Percentiles rank a stretch among this genome's conserved stretches.
Evolutionary conservation across 23 red algal genomes (phyloP).

Genomic region (Gracilaria vermiculophylla): DNA sequence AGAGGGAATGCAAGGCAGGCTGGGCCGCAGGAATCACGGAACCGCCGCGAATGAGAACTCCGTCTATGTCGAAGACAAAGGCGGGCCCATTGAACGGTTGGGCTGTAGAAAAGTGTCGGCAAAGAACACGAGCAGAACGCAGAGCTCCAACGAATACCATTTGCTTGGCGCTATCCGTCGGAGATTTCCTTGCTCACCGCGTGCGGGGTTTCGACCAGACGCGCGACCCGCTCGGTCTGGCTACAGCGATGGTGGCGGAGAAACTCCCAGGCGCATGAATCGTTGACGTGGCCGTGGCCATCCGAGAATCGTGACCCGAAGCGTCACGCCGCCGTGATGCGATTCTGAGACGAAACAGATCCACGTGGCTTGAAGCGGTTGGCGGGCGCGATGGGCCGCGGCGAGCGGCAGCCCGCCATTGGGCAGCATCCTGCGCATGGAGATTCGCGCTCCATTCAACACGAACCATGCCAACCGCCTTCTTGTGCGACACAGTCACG

Average conservation of each 20-base stretch:
- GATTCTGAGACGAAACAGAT: background rate
- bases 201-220: no score
- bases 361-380: background rate
- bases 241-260: no score
- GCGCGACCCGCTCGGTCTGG: no score
- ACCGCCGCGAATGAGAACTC: slow-evolving; percentile 75
- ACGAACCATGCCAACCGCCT: background rate
- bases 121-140: background rate
- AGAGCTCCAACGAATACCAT: background rate
- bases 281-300: background rate
- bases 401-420: background rate
- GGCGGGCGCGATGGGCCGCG: background rate
- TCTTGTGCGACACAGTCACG: background rate
- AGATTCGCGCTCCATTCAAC: background rate
- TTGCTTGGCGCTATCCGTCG: background rate
- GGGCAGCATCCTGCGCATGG: background rate
- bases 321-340: background rate
- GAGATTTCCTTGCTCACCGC: no score
- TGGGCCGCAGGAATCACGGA: slow-evolving; percentile 32
- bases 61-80: slow-evolving; percentile 91
- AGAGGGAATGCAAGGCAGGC: slow-evolving; percentile 28
- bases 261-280: no score
- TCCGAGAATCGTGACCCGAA: no score
- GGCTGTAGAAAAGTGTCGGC: background rate
- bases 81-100: slow-evolving; percentile 5